Evolutionary conservation across 2,329 filamentous ascomycete genomes (phyloP).

Genomic region (Fusarium domesticum): DNA sequence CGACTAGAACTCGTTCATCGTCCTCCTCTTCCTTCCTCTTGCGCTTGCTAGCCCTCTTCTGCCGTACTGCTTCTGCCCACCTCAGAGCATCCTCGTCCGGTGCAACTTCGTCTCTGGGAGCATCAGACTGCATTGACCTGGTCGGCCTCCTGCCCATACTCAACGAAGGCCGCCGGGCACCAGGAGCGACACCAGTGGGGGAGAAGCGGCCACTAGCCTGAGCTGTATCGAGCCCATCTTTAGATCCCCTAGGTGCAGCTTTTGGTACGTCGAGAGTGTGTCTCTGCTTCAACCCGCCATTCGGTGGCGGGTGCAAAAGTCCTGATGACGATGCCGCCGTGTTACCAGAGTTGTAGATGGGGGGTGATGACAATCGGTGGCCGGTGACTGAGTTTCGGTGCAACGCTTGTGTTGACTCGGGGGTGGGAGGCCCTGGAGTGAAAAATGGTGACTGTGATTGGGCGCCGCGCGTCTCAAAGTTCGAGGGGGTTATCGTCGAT

Average conservation of each 20-base stretch:
- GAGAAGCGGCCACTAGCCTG: constrained; percentile 80
- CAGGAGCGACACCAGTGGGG: constrained; percentile 54
- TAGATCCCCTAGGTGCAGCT: constrained; percentile 63
- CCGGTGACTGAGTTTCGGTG: constrained; percentile 28
- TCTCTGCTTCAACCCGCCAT: constrained; percentile 66
- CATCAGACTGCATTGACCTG: constrained; percentile 79
- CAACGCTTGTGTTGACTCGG: constrained; percentile 28
- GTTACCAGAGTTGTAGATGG: constrained; percentile 48
- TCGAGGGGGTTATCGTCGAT: constrained; percentile 9
- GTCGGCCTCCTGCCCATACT: constrained; percentile 78
- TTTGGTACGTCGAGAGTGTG: constrained; percentile 88
- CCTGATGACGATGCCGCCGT: constrained; percentile 47
- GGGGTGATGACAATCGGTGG: constrained; percentile 65
- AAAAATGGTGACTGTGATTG: constrained; percentile 16
- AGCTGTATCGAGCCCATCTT: constrained; percentile 65
- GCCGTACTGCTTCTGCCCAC: constrained; percentile 90
- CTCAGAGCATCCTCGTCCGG: constrained; percentile 87
- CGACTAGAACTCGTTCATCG: constrained; percentile 90
- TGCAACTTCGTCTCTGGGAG: constrained; percentile 75
- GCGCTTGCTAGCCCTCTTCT: constrained; percentile 85
- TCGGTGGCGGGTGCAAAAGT: constrained; percentile 44
- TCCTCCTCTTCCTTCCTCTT: constrained; percentile 82
- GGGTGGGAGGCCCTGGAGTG: constrained; percentile 23
- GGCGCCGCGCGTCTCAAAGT: constrained; percentile 16
- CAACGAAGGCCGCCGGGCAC: constrained; percentile 74